A percentile compares a stretch with the other conserved stretches of the same genome.
Evolutionary conservation across 2,329 filamentous ascomycete species (phyloP).

Genomic region (Cladosporium sp.): DNA sequence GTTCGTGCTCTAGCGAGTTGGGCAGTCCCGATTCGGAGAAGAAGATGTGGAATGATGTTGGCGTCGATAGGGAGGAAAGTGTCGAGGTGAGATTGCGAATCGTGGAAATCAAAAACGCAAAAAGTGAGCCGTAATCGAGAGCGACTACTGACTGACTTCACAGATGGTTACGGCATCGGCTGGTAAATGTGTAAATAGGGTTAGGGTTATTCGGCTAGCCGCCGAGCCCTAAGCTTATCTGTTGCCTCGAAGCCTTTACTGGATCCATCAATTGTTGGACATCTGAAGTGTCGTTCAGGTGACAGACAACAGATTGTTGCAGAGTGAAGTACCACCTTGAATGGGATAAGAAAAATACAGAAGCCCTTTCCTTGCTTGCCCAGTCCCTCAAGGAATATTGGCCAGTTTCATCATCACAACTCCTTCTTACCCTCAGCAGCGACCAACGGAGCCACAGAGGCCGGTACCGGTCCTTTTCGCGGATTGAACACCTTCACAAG

Average conservation of each 20-base stretch:
- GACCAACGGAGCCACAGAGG: neutral
- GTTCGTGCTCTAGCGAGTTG: neutral
- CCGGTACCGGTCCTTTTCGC: neutral
- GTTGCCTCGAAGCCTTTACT: no score
- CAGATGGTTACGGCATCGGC: neutral
- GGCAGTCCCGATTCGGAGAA: neutral
- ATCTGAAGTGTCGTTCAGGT: no score
- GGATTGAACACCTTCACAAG: constrained; percentile 3
- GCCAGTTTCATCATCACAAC: neutral
- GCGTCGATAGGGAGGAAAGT: neutral
- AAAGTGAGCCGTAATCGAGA: neutral
- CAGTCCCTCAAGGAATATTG: no score
- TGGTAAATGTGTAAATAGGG: neutral
- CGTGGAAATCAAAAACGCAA: neutral
- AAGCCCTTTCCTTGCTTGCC: no score
- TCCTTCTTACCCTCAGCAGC: constrained; percentile 1
- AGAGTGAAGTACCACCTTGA: no score
- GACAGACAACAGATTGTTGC: no score
- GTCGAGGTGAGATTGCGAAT: neutral
- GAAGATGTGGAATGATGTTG: neutral
- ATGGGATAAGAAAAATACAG: no score
- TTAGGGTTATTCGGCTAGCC: neutral
- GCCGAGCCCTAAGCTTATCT: neutral
- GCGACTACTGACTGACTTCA: neutral
- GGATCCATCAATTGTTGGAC: no score